Evolutionary conservation across 495 filamentous ascomycete species (phyloP), one percentile per base, ranked within the genome.

Genomic region (Daldinia childiae): DNA sequence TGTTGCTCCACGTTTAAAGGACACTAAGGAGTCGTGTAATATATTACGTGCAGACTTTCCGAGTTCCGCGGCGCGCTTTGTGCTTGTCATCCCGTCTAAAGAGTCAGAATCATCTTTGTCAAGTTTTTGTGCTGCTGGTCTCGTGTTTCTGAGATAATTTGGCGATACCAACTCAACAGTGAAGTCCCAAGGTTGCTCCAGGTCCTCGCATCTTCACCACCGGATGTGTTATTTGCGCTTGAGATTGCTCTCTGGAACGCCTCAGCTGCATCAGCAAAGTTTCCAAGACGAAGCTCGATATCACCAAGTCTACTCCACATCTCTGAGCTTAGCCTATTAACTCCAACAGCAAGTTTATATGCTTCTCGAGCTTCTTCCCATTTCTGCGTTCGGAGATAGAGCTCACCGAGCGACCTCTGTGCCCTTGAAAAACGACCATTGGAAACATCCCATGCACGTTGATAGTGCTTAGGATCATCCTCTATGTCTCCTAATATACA

Each of bases 401-500:
- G 85, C 30, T 94, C 89, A 4, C 93, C 95, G 0, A 98, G 82
- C 0, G 92, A 94, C 45, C 93, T 90, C 76, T 98, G 93, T 0
- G 95, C 95, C 4, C 95, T 87, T 4, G 94, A 89, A 76, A 92
- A 98, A 30, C 95, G 87, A 58, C 88, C 75, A 3, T 87, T 88
- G 0, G 93, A 97, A 36, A 97, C 89, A 6, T 91, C 89, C 95
- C 95, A 99, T 0, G 95, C 94, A 11, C 90, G 89, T 68, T 93
- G 88, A 80, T 95, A 98, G 79, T 91, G 87, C 12, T 70, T 78
- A 1, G 90, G 85, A 36, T 94, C 85, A 17, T 89, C 84, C 60
- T 95, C 92, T 38, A 99, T 85, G 68, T 99, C 95, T 19, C 96
- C 95, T 2, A 99, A 82, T 63, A 99, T 98, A 76, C 95, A 98